Evolutionary conservation across 306 rosid species (phyloP), one percentile per base, ranked within the genome.

Genomic region (Pterocarpus santalinus): DNA sequence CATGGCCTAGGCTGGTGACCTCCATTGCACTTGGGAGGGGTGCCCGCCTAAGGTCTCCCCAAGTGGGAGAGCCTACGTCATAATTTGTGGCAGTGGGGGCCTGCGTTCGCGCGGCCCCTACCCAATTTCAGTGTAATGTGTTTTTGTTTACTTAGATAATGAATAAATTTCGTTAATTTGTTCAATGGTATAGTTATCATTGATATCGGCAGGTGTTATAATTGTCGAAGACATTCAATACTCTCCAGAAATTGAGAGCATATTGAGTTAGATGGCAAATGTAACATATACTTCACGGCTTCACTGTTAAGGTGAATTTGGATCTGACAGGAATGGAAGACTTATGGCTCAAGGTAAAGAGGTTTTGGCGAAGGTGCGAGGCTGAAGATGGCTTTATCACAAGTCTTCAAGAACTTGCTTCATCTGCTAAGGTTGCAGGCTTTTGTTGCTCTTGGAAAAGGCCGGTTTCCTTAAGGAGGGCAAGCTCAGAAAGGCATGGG

Each of bases 401-500:
- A 83, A 72, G 89, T 86, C 60, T 91, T 91, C 58, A 35, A 52
- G 55, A 88, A 89, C 65, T 76, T 82, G 0, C 91, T 90, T 7
- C 38, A 83, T 17, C 68, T 91, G 79, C 57, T 69, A 5, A 87
- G 98, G 86, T 79, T 91, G 75, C 87, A 91, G 39, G 90, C 90
- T 57, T 43, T 78, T 60, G 82, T 63, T 17, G 13, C n/a, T 94
- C 2, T 17, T 94, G 58, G 91, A 92, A 75, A 94, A 89, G 76
- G 78, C 14, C 15, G 98, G 97, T 55, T 87, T 92, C 70, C 84
- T 61, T 57, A 83, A 46, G 72, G 97, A 89, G 82, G 98, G 94
- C 10, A 57, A 85, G 32, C 80, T 92, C 11, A 87, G 94, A 69
- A 89, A 87, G 66, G n/a, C n/a, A n/a, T n/a, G 89, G 87, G 95